Base-by-base conservation (phyloP, 1,284 basidiomycete species). In the Vanrija humicola region DNA sequence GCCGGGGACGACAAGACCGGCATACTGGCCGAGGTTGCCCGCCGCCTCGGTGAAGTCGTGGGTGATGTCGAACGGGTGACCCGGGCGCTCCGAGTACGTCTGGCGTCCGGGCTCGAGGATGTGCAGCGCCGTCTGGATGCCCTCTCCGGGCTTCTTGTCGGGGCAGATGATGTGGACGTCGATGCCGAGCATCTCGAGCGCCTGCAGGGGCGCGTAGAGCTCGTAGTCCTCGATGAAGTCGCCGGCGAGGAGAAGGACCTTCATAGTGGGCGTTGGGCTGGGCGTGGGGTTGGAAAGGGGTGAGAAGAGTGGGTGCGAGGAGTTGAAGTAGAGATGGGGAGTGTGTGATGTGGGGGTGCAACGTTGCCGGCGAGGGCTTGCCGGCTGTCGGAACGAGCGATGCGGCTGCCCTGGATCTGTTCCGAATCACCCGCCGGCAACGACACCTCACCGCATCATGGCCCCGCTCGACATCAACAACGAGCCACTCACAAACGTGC, bases 181-280 rank as follows among this genome's bases (percentile, higher is more conserved):
- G 47, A 61, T 48, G 50, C 59, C 59, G 34, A 61, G 55, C 55
- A 57, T 61, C 50, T 58, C 55, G 39, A 61, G 48, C 25, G 55
- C 59, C 52, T 58, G 52, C 18, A 61, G 59, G 8, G 59, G 59
- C 16, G 55, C 55, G 44, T 57, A 61, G 29, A 61, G 59, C 59
- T 61, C 59, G 48, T 61, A 61, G 53, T 58, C 59, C 42, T 61
- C 58, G 50, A 61, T 57, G 18, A 57, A 55, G 43, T 61, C 59
- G 52, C 59, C 59, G 42, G 46, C 25, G 26, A 61, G 55, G 19
- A 61, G 48, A n/a, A 57, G 55, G n/a, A 61, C 50, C 49, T 52
- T 51, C 51, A 54, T 54, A 15, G 14, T 50, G 14, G 48, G 6
- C 7, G 21, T 21, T 15, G 48, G 19, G 34, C 5, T 3, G 25